phyloP scores from a whole-genome alignment of 768 basidiomycete species.

The Clitopilus hobsonii region DNA sequence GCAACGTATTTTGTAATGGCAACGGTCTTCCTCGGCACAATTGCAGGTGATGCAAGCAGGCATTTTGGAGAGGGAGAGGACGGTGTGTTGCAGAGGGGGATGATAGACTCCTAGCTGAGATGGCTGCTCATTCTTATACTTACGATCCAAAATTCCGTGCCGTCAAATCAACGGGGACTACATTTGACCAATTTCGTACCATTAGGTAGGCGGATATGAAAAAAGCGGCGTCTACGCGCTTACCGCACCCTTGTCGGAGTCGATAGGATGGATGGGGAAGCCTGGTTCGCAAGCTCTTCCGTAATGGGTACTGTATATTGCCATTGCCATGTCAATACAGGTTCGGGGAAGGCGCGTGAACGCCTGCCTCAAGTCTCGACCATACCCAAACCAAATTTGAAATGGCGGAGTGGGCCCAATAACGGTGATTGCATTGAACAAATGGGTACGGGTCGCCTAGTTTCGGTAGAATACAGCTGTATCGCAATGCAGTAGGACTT shows the following conservation, averaged over 20 bases:
- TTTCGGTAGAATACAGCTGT: not conserved
- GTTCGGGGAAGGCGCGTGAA: not conserved
- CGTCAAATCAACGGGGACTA: slow-evolving; percentile 1
- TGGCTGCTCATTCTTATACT: not conserved
- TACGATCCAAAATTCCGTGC: not conserved
- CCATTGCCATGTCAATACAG: not conserved
- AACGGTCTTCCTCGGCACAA: slow-evolving; percentile 14
- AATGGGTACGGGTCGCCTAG: not conserved
- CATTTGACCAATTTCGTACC: not conserved
- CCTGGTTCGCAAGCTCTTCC: not conserved
- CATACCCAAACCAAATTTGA: not conserved
- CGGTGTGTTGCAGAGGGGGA: not conserved
- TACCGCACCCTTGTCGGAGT: not conserved
- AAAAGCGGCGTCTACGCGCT: slow-evolving; percentile 1
- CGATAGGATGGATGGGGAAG: not conserved
- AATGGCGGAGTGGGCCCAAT: not conserved
- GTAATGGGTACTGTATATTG: not conserved
- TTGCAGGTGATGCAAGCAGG: slow-evolving; percentile 9
- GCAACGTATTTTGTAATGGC: slow-evolving; percentile 28
- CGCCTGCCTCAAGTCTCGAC: not conserved
- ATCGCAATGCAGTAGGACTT: not conserved
- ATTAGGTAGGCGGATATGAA: not conserved
- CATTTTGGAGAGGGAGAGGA: not conserved
- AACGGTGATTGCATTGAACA: not conserved
- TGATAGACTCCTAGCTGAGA: not conserved